Evolutionary conservation across 257 asterid genomes (phyloP).

Genomic region (Lantana camara): DNA sequence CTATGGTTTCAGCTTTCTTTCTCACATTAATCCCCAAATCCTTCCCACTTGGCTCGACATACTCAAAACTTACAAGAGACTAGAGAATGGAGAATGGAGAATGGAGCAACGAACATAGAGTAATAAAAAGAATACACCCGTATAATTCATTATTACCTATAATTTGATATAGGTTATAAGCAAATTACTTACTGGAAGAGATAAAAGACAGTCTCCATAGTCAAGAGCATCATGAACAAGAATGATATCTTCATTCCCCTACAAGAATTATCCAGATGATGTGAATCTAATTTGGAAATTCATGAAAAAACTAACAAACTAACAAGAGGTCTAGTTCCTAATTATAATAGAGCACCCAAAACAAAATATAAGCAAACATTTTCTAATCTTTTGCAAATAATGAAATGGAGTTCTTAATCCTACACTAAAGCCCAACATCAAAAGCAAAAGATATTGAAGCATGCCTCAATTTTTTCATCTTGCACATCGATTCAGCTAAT

Average conservation of each 20-base stretch:
- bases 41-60: slow-evolving; percentile 91
- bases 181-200: slow-evolving; percentile 73
- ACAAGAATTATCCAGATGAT: slow-evolving; percentile 29
- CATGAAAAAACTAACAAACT: neutral
- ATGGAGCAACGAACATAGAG: no score
- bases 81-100: slow-evolving; percentile 32
- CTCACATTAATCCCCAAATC: slow-evolving; percentile 93
- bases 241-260: slow-evolving; percentile 93
- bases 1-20: slow-evolving; percentile 85
- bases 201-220: slow-evolving; percentile 91
- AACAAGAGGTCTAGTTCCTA: neutral
- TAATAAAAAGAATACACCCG: no score
- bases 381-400: no score
- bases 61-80: slow-evolving; percentile 89
- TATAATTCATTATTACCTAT: no score
- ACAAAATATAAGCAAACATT: slow-evolving; percentile 1
- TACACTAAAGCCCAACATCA: no score
- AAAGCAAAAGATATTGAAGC: no score
- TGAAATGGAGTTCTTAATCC: no score
- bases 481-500: no score
- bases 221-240: slow-evolving; percentile 88
- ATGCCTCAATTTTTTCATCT: no score
- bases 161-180: slow-evolving; percentile 2
- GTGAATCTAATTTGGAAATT: slow-evolving; percentile 16
- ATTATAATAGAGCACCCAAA: no score